Evolutionary conservation across 2,329 filamentous ascomycete genomes (phyloP).

Genomic region (Alternaria arborescens): DNA sequence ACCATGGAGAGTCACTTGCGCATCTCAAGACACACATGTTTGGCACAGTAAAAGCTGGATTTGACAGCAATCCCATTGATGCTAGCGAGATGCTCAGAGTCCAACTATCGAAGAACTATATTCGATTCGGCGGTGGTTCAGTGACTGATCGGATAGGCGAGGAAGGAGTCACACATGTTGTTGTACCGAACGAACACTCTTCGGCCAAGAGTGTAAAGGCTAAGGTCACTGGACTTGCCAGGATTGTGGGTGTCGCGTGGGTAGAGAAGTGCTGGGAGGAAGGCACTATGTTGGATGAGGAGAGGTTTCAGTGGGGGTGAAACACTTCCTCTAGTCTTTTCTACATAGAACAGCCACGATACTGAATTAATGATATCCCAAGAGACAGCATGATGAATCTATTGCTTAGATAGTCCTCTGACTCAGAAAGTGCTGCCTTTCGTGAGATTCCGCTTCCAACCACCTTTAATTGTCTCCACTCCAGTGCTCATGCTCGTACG

Average conservation of each 20-base stretch:
- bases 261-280: constrained; percentile 82
- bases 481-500: constrained; percentile 21
- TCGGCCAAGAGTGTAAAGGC: constrained; percentile 55
- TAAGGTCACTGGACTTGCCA: constrained; percentile 62
- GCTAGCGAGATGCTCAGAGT: constrained; percentile 34
- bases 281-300: constrained; percentile 78
- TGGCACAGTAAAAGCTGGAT: constrained; percentile 32
- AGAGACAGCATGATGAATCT: not conserved
- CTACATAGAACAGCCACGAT: too few species aligned
- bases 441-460: constrained; percentile 32
- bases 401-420: not conserved
- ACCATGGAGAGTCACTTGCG: constrained; percentile 34
- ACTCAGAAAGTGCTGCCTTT: constrained; percentile 44
- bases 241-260: constrained; percentile 77
- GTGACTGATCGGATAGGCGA: constrained; percentile 63
- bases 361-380: not conserved
- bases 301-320: constrained; percentile 48
- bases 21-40: constrained; percentile 46
- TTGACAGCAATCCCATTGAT: constrained; percentile 17
- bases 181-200: constrained; percentile 62
- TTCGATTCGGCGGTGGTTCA: constrained; percentile 74
- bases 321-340: not conserved
- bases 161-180: constrained; percentile 73
- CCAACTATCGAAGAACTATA: constrained; percentile 63
- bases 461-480: constrained; percentile 14